A percentile compares a stretch with the other conserved stretches of the same genome.
Evolutionary conservation across 2,329 filamentous ascomycete species (phyloP).

Genomic region (Magnaporthiopsis incrustans): DNA sequence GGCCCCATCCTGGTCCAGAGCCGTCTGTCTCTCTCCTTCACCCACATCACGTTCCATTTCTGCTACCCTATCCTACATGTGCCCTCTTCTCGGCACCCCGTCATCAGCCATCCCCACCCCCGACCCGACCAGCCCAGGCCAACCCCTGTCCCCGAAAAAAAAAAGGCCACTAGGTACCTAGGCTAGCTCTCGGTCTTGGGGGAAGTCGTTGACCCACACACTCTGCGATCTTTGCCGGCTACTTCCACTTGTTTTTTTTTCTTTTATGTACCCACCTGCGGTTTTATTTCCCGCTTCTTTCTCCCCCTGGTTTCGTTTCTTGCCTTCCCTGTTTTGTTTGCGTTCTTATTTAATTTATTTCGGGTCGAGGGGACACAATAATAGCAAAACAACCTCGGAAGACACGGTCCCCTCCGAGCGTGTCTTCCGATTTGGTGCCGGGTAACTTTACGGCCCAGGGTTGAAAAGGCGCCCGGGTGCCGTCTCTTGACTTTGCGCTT

Average conservation of each 20-base stretch:
- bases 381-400: neutral
- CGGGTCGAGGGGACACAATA: neutral
- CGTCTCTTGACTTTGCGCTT: neutral
- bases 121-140: neutral
- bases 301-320: neutral
- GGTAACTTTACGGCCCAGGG: neutral
- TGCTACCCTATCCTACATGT: neutral
- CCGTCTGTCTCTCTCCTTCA: neutral
- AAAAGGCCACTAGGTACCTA: neutral
- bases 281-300: neutral
- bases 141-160: neutral
- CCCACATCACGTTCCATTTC: neutral
- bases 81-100: neutral
- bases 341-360: neutral
- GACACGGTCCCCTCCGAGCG: neutral
- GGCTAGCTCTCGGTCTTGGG: neutral
- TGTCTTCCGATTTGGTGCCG: neutral
- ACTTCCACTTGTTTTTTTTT: neutral
- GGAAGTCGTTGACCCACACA: neutral
- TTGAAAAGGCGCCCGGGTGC: neutral
- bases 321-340: neutral
- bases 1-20: neutral
- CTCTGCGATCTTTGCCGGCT: neutral
- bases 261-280: neutral
- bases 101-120: neutral